Base-by-base conservation (phyloP, 805 yeast species). In the Kodamaea fukazawae region DNA sequence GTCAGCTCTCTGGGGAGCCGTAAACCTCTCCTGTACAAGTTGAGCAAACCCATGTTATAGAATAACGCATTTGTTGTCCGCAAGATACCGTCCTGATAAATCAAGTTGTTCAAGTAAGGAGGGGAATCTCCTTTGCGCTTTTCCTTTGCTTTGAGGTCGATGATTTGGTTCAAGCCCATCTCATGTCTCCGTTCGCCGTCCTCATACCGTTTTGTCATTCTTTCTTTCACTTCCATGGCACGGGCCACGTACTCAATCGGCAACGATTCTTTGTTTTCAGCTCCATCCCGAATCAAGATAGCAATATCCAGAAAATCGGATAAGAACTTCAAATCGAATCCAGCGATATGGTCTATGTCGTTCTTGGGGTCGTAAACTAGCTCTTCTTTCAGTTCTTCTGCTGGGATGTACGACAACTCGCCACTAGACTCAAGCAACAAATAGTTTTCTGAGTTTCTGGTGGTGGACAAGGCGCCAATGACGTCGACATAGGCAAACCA, bases 401-500 rank as follows among this genome's bases (percentile, higher is more conserved):
- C 58, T 34, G 36, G 44, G 8, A 20, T 20, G 8, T 20, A 20
- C 5, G 23, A 20, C 11, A 63, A 50, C 17, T 49, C 48, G 11
- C 40, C 32, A 20, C 49, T 39, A 6, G 54, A 27, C 10, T 23
- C 29, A 26, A 14, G 11, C 10, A 54, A 47, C n/a, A 63, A 51
- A 40, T 63, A 61, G 49, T 61, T 63, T 29, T 58, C 54, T 6
- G 70, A 36, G 36, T 59, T 50, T 15, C 55, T 58, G 2, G 84
- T 72, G 0, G 86, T 72, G 1, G 86, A 76, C 16, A 84, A 61
- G 1, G 78, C 72, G 0, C 86, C 83, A 14, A 83, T 65, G 2
- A 81, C 75, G 50, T 82, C 88, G 25, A 81, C 61, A 51, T 81
- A 84, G 0, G 79, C 80, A 53, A 79, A 83, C 86, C 88, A 81